Conservation (phyloP, 371 early-diverging fungal genomes). For the Mucor indicus region DNA sequence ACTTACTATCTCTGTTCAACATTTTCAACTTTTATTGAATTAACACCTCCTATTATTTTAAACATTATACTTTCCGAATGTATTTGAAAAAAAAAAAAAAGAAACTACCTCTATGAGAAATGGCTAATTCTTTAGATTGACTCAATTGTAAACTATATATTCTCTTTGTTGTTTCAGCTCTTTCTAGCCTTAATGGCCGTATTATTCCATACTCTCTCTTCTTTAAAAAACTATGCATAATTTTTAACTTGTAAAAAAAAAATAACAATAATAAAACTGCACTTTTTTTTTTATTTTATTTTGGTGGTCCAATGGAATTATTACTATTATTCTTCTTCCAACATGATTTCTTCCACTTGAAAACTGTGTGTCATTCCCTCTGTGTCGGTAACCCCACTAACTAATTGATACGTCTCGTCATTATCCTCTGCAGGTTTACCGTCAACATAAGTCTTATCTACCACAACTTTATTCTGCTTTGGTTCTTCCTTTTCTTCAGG, state of each 20-base stretch:
- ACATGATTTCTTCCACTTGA: constrained; percentile 15
- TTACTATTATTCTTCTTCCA: constrained; percentile 14
- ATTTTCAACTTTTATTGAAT: constrained; percentile 52
- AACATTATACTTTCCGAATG: neutral
- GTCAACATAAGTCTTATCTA: constrained; percentile 20
- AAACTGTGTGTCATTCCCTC: constrained; percentile 31
- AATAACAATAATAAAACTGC: constrained; percentile 2
- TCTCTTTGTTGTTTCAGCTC: constrained; percentile 39
- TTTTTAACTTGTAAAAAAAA: neutral
- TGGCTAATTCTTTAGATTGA: constrained; percentile 31
- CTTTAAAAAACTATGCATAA: constrained; percentile 37
- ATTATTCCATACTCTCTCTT: constrained; percentile 32
- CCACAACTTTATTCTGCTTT: constrained; percentile 4
- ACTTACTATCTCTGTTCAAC: constrained; percentile 63
- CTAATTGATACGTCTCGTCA: constrained; percentile 27
- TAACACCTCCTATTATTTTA: constrained; percentile 50
- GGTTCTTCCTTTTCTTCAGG: neutral
- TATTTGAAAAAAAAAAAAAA: neutral
- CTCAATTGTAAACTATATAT: constrained; percentile 35
- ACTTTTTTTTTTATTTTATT: neutral
- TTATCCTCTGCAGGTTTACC: constrained; percentile 11
- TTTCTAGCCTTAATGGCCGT: constrained; percentile 24
- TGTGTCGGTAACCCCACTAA: constrained; percentile 37
- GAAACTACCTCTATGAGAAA: constrained; percentile 33
- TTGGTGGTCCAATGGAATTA: neutral